Base-by-base conservation (phyloP, 1,284 basidiomycete genomes). In the Apiotrichum brassicae region DNA sequence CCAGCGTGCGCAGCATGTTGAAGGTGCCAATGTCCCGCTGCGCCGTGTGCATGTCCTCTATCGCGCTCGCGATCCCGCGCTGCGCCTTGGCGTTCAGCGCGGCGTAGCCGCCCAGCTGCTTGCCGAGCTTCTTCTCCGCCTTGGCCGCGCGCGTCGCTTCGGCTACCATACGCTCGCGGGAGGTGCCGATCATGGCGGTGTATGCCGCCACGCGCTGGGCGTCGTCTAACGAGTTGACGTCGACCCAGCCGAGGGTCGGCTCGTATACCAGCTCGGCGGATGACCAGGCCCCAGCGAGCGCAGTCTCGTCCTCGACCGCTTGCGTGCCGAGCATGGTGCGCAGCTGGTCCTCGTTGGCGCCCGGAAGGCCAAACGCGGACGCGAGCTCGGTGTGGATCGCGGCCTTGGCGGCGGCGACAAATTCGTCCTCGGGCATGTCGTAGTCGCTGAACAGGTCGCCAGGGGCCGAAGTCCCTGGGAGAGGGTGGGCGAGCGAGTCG, bases 81-180 rank as follows among this genome's bases (percentile, higher is more conserved):
- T 78, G 76, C 7, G 94, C 77, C 37, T 82, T 81, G 59, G 79
- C 79, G 36, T 84, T 84, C 14, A 94, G 82, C 33, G 81, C 80
- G 64, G 88, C 82, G 72, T 98, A 98, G 3, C 95, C 95, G 35
- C 92, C 93, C 7, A 98, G 79, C 20, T 83, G 80, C 57, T 94
- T 83, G 13, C 77, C 80, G 18, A 98, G 81, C 72, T 91, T 93
- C 81, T 94, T 97, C 77, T 98, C 95, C 5, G 80, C 72, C 75
- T 97, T 99, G 35, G 81, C 74, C 0, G 87, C 85, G 63, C 85
- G 87, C 41, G 77, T 79, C 0, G 89, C 88, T 63, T 89, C 86
- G 62, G 81, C 82, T n/a, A 82, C 75, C 84, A 99, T 90, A 39
- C 75, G 72, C n/a, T 83, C 82, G 22, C 84, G 81, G 48, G 78